Evolutionary conservation across 208 protist genomes (phyloP), one percentile per base, ranked within the genome.

Genomic region (Leishmania martiniquensis): DNA sequence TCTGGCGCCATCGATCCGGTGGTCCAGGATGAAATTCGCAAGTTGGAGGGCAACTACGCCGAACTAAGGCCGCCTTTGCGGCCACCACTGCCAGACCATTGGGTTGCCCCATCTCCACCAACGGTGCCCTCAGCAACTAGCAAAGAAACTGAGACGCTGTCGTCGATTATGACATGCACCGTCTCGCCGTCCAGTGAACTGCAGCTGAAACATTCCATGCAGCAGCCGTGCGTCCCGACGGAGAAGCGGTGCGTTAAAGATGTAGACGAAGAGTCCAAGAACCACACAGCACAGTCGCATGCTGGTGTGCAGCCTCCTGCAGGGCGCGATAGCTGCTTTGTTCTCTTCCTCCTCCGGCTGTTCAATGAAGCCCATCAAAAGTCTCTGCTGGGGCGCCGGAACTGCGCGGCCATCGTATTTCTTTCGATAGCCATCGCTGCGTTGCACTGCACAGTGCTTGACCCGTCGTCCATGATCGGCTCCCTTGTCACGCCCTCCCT

Each of bases 321-420:
- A n/a, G 25, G 22, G 57, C 57, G 20, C 45, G 17, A 22, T 45
- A 39, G 62, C 22, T 52, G 76, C 68, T 77, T 72, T 34, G 65
- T 66, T 22, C 44, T 85, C 5, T 81, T 85, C 45, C 85, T 85
- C 39, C 15, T 92, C 60, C 72, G 75, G 37, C 32, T 95, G 5
- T 95, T 87, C 72, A 90, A 81, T 12, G 86, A 87, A 66, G 52
- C 75, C 32, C 76, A 89, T 54, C 82, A 91, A 37, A 80, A 80
- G 12, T 90, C 88, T 13, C 70, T 84, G 13, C 76, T 93, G 71
- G 84, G 82, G 9, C 63, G 75, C n/a, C 29, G 78, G 37, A 89
- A 82, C 57, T 83, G 87, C 45, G 37, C 70, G 4, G 81, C 77
- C 20, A 78, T 91, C 34, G 60, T 81, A 17, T 32, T 85, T 12